Conservation (phyloP, 163 green algal species). For the Chloromonas sp. region DNA sequence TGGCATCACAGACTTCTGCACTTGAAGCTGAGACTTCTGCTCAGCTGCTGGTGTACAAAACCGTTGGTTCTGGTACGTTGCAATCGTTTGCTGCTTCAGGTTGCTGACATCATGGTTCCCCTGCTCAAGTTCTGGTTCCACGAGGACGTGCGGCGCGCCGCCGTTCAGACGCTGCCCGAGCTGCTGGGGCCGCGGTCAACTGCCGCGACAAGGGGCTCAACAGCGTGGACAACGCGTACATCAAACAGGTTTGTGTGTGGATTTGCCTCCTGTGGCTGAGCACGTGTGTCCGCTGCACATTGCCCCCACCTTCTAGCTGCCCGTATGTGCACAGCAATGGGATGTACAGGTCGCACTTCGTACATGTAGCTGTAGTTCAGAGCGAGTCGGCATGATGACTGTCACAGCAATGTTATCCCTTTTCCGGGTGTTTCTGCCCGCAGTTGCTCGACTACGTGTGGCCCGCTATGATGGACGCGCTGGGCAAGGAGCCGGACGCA, state of each 20-base stretch:
- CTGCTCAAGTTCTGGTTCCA: constrained; percentile 96
- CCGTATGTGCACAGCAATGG: background rate
- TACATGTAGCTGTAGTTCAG: background rate
- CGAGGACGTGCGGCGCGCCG: constrained; percentile 73
- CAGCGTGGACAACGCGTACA: background rate
- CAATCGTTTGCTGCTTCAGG: constrained; percentile 33
- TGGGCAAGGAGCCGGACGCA: constrained; percentile 75
- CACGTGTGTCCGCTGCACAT: background rate
- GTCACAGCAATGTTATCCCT: background rate
- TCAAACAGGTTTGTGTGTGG: constrained; percentile 22
- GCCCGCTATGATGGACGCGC: constrained; percentile 65
- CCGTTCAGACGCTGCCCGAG: constrained; percentile 67
- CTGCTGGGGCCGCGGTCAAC: constrained; percentile 71
- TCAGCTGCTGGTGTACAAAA: background rate
- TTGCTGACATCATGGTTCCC: constrained; percentile 85
- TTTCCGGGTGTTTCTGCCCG: background rate
- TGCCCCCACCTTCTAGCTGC: too few species aligned
- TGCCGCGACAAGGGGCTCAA: constrained; percentile 63
- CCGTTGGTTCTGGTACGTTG: background rate
- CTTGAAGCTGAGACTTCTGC: background rate
- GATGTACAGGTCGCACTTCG: background rate
- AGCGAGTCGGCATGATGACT: background rate
- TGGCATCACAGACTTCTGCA: background rate
- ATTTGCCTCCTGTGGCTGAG: background rate
- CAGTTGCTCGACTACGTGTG: constrained; percentile 69